Percentiles rank a stretch among this genome's conserved stretches.
phyloP scores from a whole-genome alignment of 192 early-diverging fungal species.

The Coemansia reversa region DNA sequence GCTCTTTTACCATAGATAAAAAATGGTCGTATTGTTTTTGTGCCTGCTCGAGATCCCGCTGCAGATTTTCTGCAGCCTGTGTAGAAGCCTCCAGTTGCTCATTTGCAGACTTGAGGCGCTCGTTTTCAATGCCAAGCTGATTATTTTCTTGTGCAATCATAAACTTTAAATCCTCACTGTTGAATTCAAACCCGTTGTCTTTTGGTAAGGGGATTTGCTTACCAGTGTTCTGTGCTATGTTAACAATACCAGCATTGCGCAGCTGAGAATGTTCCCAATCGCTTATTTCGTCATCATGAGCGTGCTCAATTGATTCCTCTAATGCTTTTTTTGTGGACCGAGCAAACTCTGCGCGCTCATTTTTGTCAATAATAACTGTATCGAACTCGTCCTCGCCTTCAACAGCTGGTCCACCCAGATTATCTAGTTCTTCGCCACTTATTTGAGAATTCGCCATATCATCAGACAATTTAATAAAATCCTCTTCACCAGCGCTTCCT shows the following conservation, averaged over 20 bases:
- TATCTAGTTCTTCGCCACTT: background rate
- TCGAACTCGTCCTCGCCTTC: constrained; percentile 45
- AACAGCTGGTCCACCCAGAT: constrained; percentile 8
- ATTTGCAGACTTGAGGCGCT: constrained; percentile 18
- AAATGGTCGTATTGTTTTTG: constrained; percentile 41
- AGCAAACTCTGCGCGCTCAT: constrained; percentile 29
- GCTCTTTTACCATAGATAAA: constrained; percentile 19
- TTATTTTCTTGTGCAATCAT: constrained; percentile 35
- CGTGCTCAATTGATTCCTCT: constrained; percentile 31
- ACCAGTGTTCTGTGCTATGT: background rate
- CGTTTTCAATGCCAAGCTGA: constrained; percentile 27
- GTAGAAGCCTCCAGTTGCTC: constrained; percentile 10
- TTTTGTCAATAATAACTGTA: constrained; percentile 29
- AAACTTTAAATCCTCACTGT: constrained; percentile 26
- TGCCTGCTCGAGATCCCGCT: constrained; percentile 15
- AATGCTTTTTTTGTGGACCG: constrained; percentile 18
- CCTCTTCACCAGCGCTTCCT: constrained; percentile 11
- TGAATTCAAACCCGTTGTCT: constrained; percentile 27
- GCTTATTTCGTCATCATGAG: constrained; percentile 36
- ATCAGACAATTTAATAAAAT: constrained; percentile 33
- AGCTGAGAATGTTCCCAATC: constrained; percentile 51
- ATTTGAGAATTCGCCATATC: constrained; percentile 13
- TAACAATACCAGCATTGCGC: constrained; percentile 36
- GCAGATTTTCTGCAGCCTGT: constrained; percentile 12
- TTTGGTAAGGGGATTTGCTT: constrained; percentile 6